Evolutionary conservation across 441 rosid genomes (phyloP).

Genomic region (Adansonia rubrostipa): DNA sequence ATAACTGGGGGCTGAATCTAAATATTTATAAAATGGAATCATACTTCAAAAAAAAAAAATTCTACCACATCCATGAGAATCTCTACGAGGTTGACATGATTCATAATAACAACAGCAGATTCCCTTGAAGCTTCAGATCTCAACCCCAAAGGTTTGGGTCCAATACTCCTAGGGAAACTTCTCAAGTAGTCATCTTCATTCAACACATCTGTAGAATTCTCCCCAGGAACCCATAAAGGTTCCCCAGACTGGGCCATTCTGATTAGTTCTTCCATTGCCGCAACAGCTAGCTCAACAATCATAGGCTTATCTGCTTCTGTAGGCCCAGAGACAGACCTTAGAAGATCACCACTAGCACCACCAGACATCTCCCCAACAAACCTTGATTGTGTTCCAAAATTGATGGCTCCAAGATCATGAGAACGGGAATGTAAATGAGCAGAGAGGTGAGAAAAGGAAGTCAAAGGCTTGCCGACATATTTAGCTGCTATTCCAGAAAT

Average conservation of each 20-base stretch:
- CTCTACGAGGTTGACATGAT: constrained; percentile 86
- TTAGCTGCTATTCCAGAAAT: constrained; percentile 90
- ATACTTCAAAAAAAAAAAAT: neutral
- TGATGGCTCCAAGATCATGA: constrained; percentile 65
- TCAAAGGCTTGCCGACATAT: constrained; percentile 82
- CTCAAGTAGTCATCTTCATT: constrained; percentile 83
- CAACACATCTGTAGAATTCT: constrained; percentile 48
- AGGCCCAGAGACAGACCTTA: constrained; percentile 67
- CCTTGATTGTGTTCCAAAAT: constrained; percentile 65
- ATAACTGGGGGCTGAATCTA: neutral
- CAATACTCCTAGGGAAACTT: constrained; percentile 77
- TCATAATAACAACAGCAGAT: constrained; percentile 86
- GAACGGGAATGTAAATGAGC: constrained; percentile 66
- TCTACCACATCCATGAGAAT: constrained; percentile 97
- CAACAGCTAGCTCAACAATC: constrained; percentile 92
- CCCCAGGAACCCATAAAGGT: constrained; percentile 73
- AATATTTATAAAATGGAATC: neutral
- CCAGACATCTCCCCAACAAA: constrained; percentile 67
- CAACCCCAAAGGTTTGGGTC: constrained; percentile 73
- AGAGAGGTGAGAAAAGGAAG: constrained; percentile 53
- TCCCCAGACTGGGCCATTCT: constrained; percentile 85
- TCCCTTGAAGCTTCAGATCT: constrained; percentile 92
- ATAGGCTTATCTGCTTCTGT: constrained; percentile 89
- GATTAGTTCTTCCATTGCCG: constrained; percentile 96
- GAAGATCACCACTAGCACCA: constrained; percentile 63